phyloP scores from a whole-genome alignment of 2,329 filamentous ascomycete species.

The Colletotrichum echinochloae region DNA sequence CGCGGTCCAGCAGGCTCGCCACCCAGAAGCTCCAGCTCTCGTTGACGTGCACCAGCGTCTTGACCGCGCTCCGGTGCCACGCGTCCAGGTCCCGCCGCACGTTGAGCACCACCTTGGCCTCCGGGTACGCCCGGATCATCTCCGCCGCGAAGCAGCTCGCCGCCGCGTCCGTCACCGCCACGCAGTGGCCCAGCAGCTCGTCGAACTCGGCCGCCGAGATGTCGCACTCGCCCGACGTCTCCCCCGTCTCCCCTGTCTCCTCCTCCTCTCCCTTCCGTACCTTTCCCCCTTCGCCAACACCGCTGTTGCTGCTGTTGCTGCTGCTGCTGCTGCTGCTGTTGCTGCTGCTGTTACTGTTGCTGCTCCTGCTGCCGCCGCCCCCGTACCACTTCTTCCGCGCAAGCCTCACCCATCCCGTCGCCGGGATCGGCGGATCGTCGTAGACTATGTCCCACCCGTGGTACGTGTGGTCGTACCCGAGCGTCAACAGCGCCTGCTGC shows the following conservation, averaged over 20 bases:
- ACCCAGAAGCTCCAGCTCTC: slow-evolving; percentile 47
- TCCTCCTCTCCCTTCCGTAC: no score
- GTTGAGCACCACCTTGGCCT: slow-evolving; percentile 59
- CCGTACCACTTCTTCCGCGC: slow-evolving; percentile 47
- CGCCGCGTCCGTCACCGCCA: slow-evolving; percentile 57
- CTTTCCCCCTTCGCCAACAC: no score
- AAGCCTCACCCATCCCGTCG: slow-evolving; percentile 44
- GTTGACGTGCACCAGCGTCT: slow-evolving; percentile 44
- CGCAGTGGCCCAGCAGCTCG: slow-evolving; percentile 45
- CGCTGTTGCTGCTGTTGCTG: no score
- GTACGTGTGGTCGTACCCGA: slow-evolving; percentile 51
- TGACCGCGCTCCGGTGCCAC: slow-evolving; percentile 53
- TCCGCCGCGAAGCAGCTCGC: slow-evolving; percentile 56
- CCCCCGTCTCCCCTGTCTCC: no score
- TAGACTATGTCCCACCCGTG: slow-evolving; percentile 52
- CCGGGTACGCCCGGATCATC: slow-evolving; percentile 33
- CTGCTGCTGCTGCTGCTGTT: neutral
- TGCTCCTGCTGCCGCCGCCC: neutral
- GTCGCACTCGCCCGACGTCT: slow-evolving; percentile 13
- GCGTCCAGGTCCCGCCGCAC: slow-evolving; percentile 54
- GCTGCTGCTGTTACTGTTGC: no score
- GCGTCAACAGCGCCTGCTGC: slow-evolving; percentile 47
- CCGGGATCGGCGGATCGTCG: slow-evolving; percentile 44
- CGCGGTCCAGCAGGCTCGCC: slow-evolving; percentile 45
- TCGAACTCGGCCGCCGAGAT: slow-evolving; percentile 45